phyloP scores from a whole-genome alignment of 2,329 filamentous ascomycete species.

The Ophiostoma sp. region DNA sequence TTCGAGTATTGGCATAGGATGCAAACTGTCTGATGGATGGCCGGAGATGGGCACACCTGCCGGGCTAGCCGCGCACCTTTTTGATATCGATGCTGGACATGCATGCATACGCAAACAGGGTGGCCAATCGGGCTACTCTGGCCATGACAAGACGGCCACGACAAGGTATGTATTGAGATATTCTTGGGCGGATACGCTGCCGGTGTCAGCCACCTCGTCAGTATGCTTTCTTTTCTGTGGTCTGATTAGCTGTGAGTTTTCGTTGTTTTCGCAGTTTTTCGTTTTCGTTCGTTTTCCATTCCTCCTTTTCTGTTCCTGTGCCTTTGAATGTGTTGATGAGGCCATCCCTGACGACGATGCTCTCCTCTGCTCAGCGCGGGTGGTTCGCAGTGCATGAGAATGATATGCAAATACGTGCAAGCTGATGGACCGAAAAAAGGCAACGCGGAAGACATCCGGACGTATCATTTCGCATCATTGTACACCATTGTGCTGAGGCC shows the following conservation, averaged over 20 bases:
- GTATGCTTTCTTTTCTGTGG: background rate
- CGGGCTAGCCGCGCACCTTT: background rate
- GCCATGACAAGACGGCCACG: background rate
- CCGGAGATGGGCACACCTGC: background rate
- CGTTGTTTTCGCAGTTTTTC: background rate
- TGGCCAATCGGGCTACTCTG: background rate
- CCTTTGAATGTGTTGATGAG: background rate
- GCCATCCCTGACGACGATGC: background rate
- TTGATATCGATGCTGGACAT: background rate
- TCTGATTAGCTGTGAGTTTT: slow-evolving; percentile 1
- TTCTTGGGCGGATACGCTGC: background rate
- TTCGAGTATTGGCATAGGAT: background rate
- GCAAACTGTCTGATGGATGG: background rate
- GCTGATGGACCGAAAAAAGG: background rate
- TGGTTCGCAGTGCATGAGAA: slow-evolving; percentile 2
- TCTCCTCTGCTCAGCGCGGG: background rate
- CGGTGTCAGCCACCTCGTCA: background rate
- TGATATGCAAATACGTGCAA: background rate
- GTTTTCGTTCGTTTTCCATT: background rate
- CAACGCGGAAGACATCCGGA: background rate
- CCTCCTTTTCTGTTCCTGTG: background rate
- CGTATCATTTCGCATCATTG: background rate
- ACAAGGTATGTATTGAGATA: background rate
- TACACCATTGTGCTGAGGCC: too few species aligned
- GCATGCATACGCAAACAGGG: background rate